Evolutionary conservation across 192 early-diverging fungal genomes (phyloP), one percentile per base, ranked within the genome.

Genomic region (Lunasporangiospora selenospora): DNA sequence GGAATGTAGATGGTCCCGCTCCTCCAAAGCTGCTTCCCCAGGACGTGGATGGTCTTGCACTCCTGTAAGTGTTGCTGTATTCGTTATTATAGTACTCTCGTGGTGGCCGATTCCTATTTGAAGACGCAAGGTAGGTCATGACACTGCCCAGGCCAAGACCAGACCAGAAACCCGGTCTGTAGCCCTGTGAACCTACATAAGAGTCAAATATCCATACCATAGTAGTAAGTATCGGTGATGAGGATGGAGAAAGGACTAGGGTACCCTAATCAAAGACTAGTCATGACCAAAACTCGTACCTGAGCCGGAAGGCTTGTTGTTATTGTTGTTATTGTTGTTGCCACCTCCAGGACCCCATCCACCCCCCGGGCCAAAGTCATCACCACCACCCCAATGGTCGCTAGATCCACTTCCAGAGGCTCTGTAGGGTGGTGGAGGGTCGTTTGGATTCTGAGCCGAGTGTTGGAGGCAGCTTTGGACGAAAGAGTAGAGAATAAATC

Each of bases 91-190:
- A 41, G 40, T 41, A 15, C n/a, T 41, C 13, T 15, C 13, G 40
- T 41, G n/a, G 40, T 15, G 40, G 13, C 13, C n/a, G 32, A 16
- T 53, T 15, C 15, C 51, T 53, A 12, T 65, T 61, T 6, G 66
- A 26, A 4, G 34, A 38, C 51, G 67, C 51, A 27, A 77, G 26
- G 30, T 77, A 59, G 0, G 62, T 48, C 16, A 51, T 66, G 3
- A 64, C 18, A 15, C 65, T 62, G 16, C 71, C 76, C 1, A 77
- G 50, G 1, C 75, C 76, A 8, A 77, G 31, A 11, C 76, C 76
- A 2, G 76, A 54, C 66, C 66, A 77, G 53, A 77, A 77, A 4
- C 76, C 76, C 18, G 76, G 76, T 50, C 54, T 39, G 21, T 53
- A 77, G 4, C 73, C 66, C 31, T 57, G 43, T 15, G 37, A 24